Percentiles rank a stretch among this genome's conserved stretches.
Conservation (phyloP, 2,329 filamentous ascomycete genomes). For the Xylaria digitata region DNA sequence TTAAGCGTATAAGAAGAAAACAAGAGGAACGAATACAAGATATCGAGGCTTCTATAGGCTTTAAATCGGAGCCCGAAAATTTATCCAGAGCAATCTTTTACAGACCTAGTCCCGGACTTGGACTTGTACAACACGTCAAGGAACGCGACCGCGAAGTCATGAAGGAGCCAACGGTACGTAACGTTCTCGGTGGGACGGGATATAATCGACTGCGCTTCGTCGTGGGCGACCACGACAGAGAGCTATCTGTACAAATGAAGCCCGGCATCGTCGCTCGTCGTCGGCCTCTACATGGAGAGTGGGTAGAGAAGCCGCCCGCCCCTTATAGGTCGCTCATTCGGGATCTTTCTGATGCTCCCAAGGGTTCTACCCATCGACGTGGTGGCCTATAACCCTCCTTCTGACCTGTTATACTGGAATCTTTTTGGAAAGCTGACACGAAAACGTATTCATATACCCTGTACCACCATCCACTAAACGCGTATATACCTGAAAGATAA, state of each 20-base stretch:
- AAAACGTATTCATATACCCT: not conserved
- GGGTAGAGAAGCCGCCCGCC: too few relatives aligned
- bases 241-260: not conserved
- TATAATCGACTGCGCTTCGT: conserved; percentile 4
- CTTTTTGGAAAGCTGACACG: not conserved
- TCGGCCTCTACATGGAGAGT: not conserved
- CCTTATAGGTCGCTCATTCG: too few relatives aligned
- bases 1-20: too few relatives aligned
- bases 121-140: too few relatives aligned
- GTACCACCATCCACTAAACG: not conserved
- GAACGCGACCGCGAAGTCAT: too few relatives aligned
- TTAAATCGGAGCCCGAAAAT: too few relatives aligned
- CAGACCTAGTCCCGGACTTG: too few relatives aligned
- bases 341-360: not conserved
- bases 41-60: too few relatives aligned
- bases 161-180: not conserved
- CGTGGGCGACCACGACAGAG: accelerated
- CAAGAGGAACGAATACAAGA: too few relatives aligned
- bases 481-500: conserved; percentile 8
- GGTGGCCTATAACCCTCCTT: conserved; percentile 1
- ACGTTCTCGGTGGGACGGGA: not conserved
- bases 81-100: too few relatives aligned
- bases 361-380: not conserved
- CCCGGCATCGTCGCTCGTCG: not conserved
- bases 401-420: not conserved